Evolutionary conservation across 768 basidiomycete genomes (phyloP).

Genomic region (Pilatotrama ljubarskyi): DNA sequence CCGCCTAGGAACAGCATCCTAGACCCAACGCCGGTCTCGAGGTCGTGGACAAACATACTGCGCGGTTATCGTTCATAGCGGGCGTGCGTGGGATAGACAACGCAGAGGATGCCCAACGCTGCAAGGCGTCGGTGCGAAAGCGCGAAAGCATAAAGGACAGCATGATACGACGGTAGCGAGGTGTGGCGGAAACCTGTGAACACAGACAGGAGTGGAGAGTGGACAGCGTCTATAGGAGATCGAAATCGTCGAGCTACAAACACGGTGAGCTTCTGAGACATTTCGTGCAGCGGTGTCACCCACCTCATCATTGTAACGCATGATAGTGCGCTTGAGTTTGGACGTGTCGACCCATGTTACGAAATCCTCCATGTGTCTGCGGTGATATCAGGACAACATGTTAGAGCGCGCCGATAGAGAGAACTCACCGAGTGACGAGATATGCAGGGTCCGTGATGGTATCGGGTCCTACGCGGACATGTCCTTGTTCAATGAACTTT

Average conservation of each 20-base stretch:
- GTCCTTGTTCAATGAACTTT: constrained; percentile 97
- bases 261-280: not conserved
- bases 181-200: not conserved
- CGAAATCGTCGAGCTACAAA: constrained; percentile 88
- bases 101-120: too few relatives aligned
- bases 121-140: too few relatives aligned
- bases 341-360: constrained; percentile 99
- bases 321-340: constrained; percentile 93
- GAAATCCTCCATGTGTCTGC: constrained; percentile 97
- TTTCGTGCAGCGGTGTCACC: constrained; percentile 15
- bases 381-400: constrained; percentile 11
- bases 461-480: constrained; percentile 95
- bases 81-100: too few relatives aligned
- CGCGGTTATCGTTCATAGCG: too few relatives aligned
- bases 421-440: constrained; percentile 78
- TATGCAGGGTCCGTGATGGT: constrained; percentile 96
- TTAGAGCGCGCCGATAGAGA: not conserved
- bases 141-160: not conserved
- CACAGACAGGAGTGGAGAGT: not conserved
- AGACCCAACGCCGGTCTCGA: too few relatives aligned
- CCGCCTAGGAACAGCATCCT: too few relatives aligned
- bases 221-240: constrained; percentile 55
- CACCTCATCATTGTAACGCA: constrained; percentile 96
- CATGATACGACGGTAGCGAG: not conserved
- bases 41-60: too few relatives aligned